Base-by-base conservation (phyloP, 768 basidiomycete genomes). In the Suillus luteus region DNA sequence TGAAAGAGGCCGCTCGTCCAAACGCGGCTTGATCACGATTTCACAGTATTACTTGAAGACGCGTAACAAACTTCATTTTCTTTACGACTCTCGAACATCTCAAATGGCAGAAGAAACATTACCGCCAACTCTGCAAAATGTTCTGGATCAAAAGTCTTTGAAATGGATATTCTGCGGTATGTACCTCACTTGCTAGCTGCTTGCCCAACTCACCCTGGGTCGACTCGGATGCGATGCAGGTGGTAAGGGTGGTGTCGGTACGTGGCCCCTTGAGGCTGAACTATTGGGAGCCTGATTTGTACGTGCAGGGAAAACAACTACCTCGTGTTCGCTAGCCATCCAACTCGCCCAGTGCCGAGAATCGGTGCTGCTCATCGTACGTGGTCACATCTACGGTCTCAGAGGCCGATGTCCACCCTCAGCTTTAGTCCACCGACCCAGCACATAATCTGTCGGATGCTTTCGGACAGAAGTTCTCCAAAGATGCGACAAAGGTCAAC, bases 151-250 rank as follows among this genome's bases (percentile, higher is more conserved):
- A 78, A 89, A 85, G 68, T 88, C 89, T 27, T 78, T 98, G 65
- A 97, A 98, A 76, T 99, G 96, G 96, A 98, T 99, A 73, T 99
- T 99, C 75, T 99, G 97, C 73, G 96, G 96, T 86, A 77, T 64
- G 91, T 85, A 37, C 64, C 63, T 49, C 64, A 62, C 41, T 41
- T 65, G 38, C 14, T 22, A 49, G 62, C 46, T 67, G 54, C 41
- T 51, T 48, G 59, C 48, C 5, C 62, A 59, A 64, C 68, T 63
- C 24, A 49, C 14, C 12, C 6, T 14, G 12, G 14, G 6, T 24
- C 14, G 14, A 49, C 48, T 49, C 12, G 49, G 48, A 22, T 61
- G 58, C 55, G 62, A 35, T 55, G 41, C 71, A 97, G 95, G 96
- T 82, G 96, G 96, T 60, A 99, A 98, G 85, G 97, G 94, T 78